These are phyloP conservation scores for Metschnikowia reukaufii DNA, from an alignment of 805 yeast species.

Conservation along the genomic window DNA sequence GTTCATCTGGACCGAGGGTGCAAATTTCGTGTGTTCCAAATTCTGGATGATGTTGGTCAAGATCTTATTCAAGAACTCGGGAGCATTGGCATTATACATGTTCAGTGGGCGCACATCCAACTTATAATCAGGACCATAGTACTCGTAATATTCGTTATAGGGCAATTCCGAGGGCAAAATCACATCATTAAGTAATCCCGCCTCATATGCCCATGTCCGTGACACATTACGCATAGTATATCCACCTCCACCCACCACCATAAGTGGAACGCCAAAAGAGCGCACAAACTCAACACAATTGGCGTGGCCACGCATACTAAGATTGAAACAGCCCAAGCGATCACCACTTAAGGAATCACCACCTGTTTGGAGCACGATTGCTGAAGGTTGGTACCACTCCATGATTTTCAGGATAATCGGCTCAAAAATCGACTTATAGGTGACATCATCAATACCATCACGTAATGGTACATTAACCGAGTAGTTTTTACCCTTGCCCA, in stretches of 20 bases:
- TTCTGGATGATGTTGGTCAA: conserved; percentile 73
- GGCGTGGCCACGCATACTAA: conserved; percentile 93
- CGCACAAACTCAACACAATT: conserved; percentile 90
- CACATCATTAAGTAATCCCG: conserved; percentile 81
- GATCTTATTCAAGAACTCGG: conserved; percentile 86
- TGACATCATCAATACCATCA: conserved; percentile 92
- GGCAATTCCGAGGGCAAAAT: conserved; percentile 78
- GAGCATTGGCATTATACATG: conserved; percentile 94
- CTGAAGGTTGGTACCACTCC: conserved; percentile 92
- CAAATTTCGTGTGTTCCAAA: conserved; percentile 86
- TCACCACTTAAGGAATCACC: conserved; percentile 97
- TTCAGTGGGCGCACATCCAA: conserved; percentile 93
- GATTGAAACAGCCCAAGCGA: conserved; percentile 91
- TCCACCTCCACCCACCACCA: conserved; percentile 98
- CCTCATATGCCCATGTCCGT: conserved; percentile 91
- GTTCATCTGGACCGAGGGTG: conserved; percentile 95
- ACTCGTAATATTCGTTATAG: conserved; percentile 94
- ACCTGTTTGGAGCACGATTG: conserved; percentile 97
- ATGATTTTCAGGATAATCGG: conserved; percentile 76
- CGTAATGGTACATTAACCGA: conserved; percentile 83
- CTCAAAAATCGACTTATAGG: conserved; percentile 81
- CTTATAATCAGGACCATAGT: conserved; percentile 95
- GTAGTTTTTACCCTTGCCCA: conserved; percentile 80
- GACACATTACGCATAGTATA: conserved; percentile 97
- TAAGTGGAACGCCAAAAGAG: conserved; percentile 81